These are phyloP conservation scores for Penicillium nucicola DNA, from an alignment of 495 filamentous ascomycete genomes.

Conservation along the genomic window DNA sequence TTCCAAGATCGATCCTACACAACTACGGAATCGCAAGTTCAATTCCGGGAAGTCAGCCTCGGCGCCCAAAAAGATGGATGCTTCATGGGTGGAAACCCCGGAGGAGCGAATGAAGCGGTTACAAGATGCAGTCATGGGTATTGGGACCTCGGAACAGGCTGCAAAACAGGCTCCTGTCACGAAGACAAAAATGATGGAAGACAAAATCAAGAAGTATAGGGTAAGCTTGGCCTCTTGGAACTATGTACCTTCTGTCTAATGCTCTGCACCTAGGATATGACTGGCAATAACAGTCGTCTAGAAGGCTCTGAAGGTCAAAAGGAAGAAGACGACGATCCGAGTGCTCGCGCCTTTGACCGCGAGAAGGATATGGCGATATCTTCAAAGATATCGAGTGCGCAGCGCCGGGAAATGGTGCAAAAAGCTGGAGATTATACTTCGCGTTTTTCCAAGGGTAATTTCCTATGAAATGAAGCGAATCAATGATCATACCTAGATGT, in stretches of 20 bases:
- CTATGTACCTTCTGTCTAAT: background rate
- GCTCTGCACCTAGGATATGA: constrained; percentile 44
- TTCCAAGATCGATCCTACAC: constrained; percentile 77
- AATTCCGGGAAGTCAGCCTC: constrained; percentile 62
- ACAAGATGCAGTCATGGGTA: constrained; percentile 81
- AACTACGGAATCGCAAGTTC: constrained; percentile 80
- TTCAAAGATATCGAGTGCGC: constrained; percentile 65
- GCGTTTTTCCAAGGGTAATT: constrained; percentile 77
- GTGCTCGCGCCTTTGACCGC: constrained; percentile 79
- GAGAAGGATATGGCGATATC: constrained; percentile 92
- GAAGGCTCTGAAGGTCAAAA: constrained; percentile 54
- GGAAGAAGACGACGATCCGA: constrained; percentile 92
- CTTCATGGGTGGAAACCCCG: constrained; percentile 89
- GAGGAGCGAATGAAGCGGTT: constrained; percentile 81
- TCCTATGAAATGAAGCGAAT: constrained; percentile 13
- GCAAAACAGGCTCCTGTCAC: constrained; percentile 7
- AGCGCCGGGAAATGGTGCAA: constrained; percentile 76
- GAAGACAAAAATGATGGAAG: constrained; percentile 32
- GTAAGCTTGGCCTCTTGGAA: constrained; percentile 23
- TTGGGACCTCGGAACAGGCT: constrained; percentile 26
- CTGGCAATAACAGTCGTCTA: constrained; percentile 60
- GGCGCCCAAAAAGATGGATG: constrained; percentile 39
- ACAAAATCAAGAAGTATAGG: constrained; percentile 59
- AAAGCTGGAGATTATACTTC: constrained; percentile 79
- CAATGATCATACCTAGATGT: too few relatives aligned